Evolutionary conservation across 768 basidiomycete genomes (phyloP).

Genomic region (Lactarius sanguifluus): DNA sequence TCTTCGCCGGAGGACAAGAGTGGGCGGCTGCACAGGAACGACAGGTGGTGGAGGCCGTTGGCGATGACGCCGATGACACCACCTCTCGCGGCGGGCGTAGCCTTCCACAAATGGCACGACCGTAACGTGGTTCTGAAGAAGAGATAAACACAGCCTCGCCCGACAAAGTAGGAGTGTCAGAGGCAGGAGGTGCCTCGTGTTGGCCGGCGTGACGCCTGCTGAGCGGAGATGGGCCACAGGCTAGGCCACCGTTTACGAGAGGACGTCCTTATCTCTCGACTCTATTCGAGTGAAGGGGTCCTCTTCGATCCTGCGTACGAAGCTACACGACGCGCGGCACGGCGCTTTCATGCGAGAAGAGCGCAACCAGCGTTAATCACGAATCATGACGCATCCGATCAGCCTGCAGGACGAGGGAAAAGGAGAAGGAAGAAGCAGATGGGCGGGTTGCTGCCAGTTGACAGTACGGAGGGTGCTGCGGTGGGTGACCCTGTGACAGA

Average conservation of each 20-base stretch:
- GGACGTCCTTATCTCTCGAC: constrained; percentile 11
- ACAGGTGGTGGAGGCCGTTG: background rate
- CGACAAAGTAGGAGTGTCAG: background rate
- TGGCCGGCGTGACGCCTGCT: constrained; percentile 1
- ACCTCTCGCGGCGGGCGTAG: constrained; percentile 8
- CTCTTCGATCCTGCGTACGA: background rate
- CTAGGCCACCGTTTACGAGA: constrained; percentile 17
- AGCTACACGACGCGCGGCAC: background rate
- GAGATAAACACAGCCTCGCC: constrained; percentile 8
- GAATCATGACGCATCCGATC: constrained; percentile 13
- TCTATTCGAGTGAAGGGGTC: background rate
- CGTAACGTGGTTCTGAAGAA: background rate
- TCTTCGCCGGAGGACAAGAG: background rate
- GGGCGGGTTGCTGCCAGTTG: background rate
- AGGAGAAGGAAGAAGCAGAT: background rate
- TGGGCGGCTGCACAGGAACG: background rate
- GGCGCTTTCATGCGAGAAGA: background rate
- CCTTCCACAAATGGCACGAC: constrained; percentile 16
- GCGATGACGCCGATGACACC: constrained; percentile 12
- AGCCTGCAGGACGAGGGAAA: background rate
- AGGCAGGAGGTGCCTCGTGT: constrained; percentile 13
- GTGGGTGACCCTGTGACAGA: constrained; percentile 17
- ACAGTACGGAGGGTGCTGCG: background rate
- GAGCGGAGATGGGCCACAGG: constrained; percentile 12
- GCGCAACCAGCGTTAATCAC: constrained; percentile 13